These are phyloP conservation scores for Coniferiporia weirii DNA, from an alignment of 1,284 basidiomycete genomes.

Conservation along the genomic window DNA sequence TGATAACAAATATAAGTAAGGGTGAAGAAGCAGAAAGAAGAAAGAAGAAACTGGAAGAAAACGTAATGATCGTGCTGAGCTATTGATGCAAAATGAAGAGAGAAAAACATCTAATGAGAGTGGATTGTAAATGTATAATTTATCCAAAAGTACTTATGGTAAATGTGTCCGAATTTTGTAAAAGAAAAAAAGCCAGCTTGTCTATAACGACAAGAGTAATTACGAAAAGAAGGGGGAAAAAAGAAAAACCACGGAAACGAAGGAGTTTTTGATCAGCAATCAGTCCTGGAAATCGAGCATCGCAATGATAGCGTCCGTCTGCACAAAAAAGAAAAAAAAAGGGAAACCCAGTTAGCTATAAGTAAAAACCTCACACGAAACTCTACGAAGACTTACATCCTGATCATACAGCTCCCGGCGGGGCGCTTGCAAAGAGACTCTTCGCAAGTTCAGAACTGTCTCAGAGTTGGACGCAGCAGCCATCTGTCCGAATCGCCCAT, in stretches of 20 bases:
- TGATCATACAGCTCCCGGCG: not conserved
- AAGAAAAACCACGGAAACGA: too few species aligned
- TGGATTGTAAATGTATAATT: too few species aligned
- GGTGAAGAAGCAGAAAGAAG: not conserved
- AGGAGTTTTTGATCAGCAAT: too few species aligned
- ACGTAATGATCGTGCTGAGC: too few species aligned
- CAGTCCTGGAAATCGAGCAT: slow-evolving; percentile 1
- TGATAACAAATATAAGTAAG: not conserved
- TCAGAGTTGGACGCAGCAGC: not conserved
- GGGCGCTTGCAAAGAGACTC: slow-evolving; percentile 1
- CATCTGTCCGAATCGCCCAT: not conserved
- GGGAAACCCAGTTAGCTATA: not conserved
- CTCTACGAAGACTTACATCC: slow-evolving; percentile 8
- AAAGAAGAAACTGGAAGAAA: too few species aligned
- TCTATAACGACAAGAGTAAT: too few species aligned
- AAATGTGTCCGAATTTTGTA: too few species aligned
- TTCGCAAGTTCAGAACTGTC: not conserved
- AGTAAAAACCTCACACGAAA: not conserved
- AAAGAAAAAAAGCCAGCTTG: too few species aligned
- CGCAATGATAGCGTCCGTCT: slow-evolving; percentile 10
- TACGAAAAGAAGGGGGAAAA: too few species aligned
- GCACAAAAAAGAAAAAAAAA: not conserved
- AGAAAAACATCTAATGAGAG: too few species aligned
- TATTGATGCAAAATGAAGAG: too few species aligned
- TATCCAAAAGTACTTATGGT: too few species aligned